phyloP scores from a whole-genome alignment of 2,329 filamentous ascomycete genomes.

The Fusarium anguioides region DNA sequence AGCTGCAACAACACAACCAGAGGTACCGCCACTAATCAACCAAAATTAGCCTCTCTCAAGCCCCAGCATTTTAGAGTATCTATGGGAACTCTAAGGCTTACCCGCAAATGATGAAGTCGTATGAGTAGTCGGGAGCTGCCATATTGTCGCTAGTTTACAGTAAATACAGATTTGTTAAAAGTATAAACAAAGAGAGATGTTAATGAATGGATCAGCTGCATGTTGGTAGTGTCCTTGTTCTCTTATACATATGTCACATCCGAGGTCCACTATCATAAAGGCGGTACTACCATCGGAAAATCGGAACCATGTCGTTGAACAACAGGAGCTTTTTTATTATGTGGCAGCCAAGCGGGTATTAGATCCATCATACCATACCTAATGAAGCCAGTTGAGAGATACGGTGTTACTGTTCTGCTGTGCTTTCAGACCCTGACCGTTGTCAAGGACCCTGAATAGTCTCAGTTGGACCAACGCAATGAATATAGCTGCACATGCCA shows the following conservation, averaged over 20 bases:
- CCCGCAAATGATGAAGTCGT: conserved; percentile 52
- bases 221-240: background rate
- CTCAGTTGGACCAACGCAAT: conserved; percentile 12
- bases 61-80: background rate
- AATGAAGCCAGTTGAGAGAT: conserved; percentile 2
- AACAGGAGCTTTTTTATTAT: background rate
- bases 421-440: background rate
- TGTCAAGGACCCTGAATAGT: conserved; percentile 4
- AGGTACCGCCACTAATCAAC: conserved; percentile 48
- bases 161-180: background rate
- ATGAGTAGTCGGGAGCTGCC: conserved; percentile 38
- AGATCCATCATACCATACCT: conserved; percentile 9
- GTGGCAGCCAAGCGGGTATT: background rate
- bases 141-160: conserved; percentile 13
- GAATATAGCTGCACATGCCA: conserved; percentile 9
- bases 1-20: conserved; percentile 52
- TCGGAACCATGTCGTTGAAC: background rate
- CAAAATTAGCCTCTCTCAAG: background rate
- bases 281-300: background rate
- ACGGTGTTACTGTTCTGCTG: background rate
- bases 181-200: background rate
- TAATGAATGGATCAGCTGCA: background rate
- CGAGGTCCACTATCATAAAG: background rate
- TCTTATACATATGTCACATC: background rate
- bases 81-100: conserved; percentile 28